A percentile compares a stretch with the other conserved stretches of the same genome.
These are phyloP conservation scores for Globisporangium megalacanthum DNA, from an alignment of 352 stramenopile genomes.

Conservation along the genomic window DNA sequence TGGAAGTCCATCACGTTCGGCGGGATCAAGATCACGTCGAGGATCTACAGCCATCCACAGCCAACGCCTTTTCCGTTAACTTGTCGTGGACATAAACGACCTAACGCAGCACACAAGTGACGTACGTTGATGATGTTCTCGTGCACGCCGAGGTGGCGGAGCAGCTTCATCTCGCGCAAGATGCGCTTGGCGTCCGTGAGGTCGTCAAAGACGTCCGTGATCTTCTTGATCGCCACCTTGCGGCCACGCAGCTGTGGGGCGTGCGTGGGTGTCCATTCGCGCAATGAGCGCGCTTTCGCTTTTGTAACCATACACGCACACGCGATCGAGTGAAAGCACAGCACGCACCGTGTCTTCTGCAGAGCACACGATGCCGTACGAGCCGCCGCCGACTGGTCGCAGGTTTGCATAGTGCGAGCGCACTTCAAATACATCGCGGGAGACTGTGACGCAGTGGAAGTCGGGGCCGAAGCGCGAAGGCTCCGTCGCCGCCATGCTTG, in stretches of 20 bases:
- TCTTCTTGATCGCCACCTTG: conserved; percentile 91
- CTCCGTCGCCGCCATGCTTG: conserved; percentile 44
- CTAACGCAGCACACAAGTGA: not conserved
- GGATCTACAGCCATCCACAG: conserved; percentile 35
- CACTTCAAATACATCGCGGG: conserved; percentile 78
- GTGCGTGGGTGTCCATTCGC: not conserved
- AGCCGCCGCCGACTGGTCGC: conserved; percentile 74
- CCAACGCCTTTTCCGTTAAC: no score
- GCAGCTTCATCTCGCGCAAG: conserved; percentile 90
- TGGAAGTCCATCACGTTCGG: conserved; percentile 83
- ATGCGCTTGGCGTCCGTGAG: conserved; percentile 92
- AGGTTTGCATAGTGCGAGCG: conserved; percentile 79
- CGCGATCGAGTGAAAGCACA: no score
- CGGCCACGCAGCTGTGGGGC: conserved; percentile 56
- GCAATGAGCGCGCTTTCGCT: no score
- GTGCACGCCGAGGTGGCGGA: conserved; percentile 87
- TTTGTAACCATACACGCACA: no score
- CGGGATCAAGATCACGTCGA: conserved; percentile 78
- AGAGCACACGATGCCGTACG: conserved; percentile 91
- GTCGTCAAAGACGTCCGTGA: conserved; percentile 90
- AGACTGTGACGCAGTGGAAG: conserved; percentile 80
- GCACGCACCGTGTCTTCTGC: conserved; percentile 82
- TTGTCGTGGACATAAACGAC: no score
- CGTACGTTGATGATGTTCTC: conserved; percentile 89
- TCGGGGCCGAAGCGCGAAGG: conserved; percentile 71